Base-by-base conservation (phyloP, 805 yeast genomes). In the Ogataea kodamae region DNA sequence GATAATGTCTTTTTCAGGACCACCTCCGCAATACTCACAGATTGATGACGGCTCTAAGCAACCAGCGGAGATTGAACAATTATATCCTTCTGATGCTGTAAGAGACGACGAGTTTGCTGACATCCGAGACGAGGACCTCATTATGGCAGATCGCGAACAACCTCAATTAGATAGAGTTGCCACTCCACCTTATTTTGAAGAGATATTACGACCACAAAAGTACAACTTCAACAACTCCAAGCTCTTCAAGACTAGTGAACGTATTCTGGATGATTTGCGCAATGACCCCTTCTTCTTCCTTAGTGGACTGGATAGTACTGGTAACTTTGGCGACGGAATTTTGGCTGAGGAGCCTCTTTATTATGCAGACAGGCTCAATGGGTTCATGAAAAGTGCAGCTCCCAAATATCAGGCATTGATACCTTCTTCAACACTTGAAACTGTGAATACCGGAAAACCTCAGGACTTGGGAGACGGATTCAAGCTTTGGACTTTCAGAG, bases 191-290 rank as follows among this genome's bases (percentile, higher is more conserved):
- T 42, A 36, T 26, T 39, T 40, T 18, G 46, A 36, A 30, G 36
- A 42, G 11, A 23, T 39, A 2, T 13, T 7, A 17, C 12, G 22
- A 9, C 21, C 21, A 9, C 29, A 16, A 17, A 19, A 17, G 18
- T 55, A 55, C 35, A 46, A 50, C 24, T 57, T 57, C 18, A 20
- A 27, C 3, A 37, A 39, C 6, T 43, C 54, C n/a, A 35, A 30
- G 12, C 42, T 52, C 22, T 74, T 75, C 58, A 83, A 82, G 48
- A 81, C 90, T 0, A 57, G 79, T 5, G 82, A 82, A 48, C 62
- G 90, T 35, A 63, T 83, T 13, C 46, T 81, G 14, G 87, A 80
- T 52, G 90, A 82, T 48, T 50, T 82, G 18, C 61, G 71, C 33
- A 67, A 64, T 18, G 73, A 67, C 39, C 51, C 70, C 6, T 42